phyloP scores from a whole-genome alignment of 257 asterid species.

The Nicotiana otophora region DNA sequence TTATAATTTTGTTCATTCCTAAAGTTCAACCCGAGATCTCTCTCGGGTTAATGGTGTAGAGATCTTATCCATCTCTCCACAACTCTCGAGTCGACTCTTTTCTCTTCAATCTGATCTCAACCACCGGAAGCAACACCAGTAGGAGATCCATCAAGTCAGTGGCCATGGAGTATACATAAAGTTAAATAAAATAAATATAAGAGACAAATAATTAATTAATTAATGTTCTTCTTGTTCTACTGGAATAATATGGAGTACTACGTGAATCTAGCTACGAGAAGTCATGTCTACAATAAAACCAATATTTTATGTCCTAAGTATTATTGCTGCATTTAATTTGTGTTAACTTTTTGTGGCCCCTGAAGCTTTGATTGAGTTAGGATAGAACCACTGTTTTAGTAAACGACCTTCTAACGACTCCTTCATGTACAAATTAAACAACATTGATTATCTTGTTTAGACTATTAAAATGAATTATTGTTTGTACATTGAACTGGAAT shows the following conservation, averaged over 20 bases:
- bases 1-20: too few relatives aligned
- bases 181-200: neutral
- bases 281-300: constrained; percentile 13
- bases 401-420: neutral
- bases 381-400: neutral
- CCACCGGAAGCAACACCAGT: neutral
- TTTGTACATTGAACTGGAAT: neutral
- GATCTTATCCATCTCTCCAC: too few relatives aligned
- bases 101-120: neutral
- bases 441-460: neutral
- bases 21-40: too few relatives aligned
- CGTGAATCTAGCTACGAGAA: constrained; percentile 16
- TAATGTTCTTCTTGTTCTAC: constrained; percentile 18
- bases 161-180: neutral
- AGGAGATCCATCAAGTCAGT: neutral
- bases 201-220: neutral
- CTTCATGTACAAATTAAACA: neutral
- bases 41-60: fast-evolving
- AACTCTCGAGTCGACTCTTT: too few relatives aligned
- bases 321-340: constrained; percentile 16
- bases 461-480: neutral
- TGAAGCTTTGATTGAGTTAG: neutral
- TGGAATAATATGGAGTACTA: neutral
- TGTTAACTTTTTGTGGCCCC: constrained; percentile 4
- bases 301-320: constrained; percentile 11